Base-by-base conservation (phyloP, 192 early-diverging fungal genomes). In the Rhizophagus clarus region DNA sequence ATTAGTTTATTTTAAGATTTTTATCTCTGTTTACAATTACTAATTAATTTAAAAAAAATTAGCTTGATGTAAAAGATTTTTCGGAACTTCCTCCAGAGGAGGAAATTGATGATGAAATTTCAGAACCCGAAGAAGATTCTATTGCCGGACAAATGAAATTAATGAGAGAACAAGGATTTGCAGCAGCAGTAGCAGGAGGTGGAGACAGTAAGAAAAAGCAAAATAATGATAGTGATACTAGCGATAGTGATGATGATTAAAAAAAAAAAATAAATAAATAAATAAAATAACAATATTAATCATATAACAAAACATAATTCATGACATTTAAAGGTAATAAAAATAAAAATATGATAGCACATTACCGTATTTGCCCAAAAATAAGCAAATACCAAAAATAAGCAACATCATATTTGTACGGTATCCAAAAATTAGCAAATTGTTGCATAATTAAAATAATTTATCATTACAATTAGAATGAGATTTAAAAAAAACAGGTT, bases 111-210 rank as follows among this genome's bases (percentile, higher is more conserved):
- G 97, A 98, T 81, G 94, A 96, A 72, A 98, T 98, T 73, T 96
- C 95, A 22, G 98, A 98, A 80, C 97, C 97, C 42, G 98, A 97
- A 71, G 96, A 97, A 70, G 96, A 98, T 84, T 93, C 94, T 45
- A 92, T 99, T 82, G 96, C 96, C 29, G 97, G 96, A 10, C 96
- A 97, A 87, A 96, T 99, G 96, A 92, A 94, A 49, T 83, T 94
- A 87, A 90, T 97, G 89, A 90, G 93, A 42, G 93, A 92, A 82
- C 93, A 95, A 86, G 89, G 88, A 47, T 67, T 89, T 73, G 81
- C 86, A 15, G 87, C 85, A n/a, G 87, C 88, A 15, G 80, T 89
- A 14, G 86, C 86, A 74, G 88, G 88, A 61, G 83, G 82, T 37
- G 83, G 81, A 22, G 72, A 47, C 66, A 24, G 22, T 72, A 6